Evolutionary conservation across 2,329 filamentous ascomycete species (phyloP).

Genomic region (Pseudogymnoascus sp.): DNA sequence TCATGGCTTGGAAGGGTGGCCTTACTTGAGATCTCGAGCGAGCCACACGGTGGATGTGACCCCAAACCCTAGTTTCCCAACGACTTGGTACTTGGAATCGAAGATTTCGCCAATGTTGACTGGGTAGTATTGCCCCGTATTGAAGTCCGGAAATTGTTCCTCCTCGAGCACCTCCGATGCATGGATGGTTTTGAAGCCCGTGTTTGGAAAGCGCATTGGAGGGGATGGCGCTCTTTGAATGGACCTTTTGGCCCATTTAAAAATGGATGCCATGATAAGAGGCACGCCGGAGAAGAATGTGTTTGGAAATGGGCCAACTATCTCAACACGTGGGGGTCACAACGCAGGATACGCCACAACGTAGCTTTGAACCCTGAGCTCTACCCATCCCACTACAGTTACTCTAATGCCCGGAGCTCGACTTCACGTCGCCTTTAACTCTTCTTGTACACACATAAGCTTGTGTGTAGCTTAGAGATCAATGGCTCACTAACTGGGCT

Average conservation of each 20-base stretch:
- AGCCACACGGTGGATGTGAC: constrained; percentile 18
- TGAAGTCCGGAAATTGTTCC: constrained; percentile 13
- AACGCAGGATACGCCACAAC: neutral
- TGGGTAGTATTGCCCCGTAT: constrained; percentile 15
- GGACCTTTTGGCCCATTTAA: neutral
- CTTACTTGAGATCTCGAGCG: constrained; percentile 16
- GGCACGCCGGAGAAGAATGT: neutral
- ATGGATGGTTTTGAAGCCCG: constrained; percentile 6
- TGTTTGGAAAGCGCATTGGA: constrained; percentile 8
- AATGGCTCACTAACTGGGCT: neutral
- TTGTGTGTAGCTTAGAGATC: neutral
- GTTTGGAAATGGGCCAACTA: neutral
- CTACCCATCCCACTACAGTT: neutral
- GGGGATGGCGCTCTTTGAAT: neutral
- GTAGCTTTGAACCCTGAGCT: neutral
- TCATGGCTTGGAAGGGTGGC: neutral
- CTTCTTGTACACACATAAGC: neutral
- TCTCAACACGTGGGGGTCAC: neutral
- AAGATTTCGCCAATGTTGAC: constrained; percentile 18
- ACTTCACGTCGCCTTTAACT: neutral
- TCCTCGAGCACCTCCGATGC: constrained; percentile 10
- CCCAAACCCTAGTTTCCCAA: constrained; percentile 19
- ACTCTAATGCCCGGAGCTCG: neutral
- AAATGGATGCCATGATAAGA: neutral
- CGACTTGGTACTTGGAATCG: constrained; percentile 17